These are phyloP conservation scores for Euptelea pleiosperma DNA, from an alignment of 164 flowering plant species.

Conservation along the genomic window DNA sequence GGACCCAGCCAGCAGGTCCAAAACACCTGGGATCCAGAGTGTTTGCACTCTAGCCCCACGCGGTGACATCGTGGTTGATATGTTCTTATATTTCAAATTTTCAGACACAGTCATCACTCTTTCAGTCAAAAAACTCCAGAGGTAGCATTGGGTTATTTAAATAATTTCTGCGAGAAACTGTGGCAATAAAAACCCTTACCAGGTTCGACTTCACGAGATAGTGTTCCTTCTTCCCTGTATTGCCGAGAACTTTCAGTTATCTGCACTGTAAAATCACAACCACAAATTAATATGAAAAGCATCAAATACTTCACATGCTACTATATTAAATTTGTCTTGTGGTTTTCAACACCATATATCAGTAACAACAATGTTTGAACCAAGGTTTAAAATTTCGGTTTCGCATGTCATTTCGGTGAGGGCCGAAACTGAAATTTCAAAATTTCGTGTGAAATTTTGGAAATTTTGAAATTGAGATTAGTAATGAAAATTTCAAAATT, in stretches of 20 bases:
- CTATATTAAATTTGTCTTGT: background rate
- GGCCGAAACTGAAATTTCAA: no score
- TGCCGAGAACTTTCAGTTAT: conserved; percentile 30
- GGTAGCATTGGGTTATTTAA: background rate
- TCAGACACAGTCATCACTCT: background rate
- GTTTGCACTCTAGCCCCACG: no score
- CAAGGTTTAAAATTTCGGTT: no score
- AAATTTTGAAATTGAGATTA: no score
- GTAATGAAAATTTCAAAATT: no score
- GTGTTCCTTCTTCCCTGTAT: conserved; percentile 27
- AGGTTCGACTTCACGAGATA: conserved; percentile 22
- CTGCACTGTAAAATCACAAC: conserved; percentile 22
- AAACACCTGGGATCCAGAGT: background rate
- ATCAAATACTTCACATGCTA: background rate
- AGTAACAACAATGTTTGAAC: no score
- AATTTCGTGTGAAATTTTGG: no score
- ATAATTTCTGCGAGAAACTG: background rate
- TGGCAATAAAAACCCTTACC: conserved; percentile 20
- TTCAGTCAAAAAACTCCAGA: background rate
- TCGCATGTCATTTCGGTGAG: no score
- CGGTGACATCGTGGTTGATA: background rate
- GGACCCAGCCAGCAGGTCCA: background rate
- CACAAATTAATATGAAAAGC: background rate
- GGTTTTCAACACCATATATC: background rate
- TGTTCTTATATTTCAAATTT: background rate